A percentile compares a stretch with the other conserved stretches of the same genome.
Conservation (phyloP, 352 stramenopile genomes). For the Globisporangium solare region DNA sequence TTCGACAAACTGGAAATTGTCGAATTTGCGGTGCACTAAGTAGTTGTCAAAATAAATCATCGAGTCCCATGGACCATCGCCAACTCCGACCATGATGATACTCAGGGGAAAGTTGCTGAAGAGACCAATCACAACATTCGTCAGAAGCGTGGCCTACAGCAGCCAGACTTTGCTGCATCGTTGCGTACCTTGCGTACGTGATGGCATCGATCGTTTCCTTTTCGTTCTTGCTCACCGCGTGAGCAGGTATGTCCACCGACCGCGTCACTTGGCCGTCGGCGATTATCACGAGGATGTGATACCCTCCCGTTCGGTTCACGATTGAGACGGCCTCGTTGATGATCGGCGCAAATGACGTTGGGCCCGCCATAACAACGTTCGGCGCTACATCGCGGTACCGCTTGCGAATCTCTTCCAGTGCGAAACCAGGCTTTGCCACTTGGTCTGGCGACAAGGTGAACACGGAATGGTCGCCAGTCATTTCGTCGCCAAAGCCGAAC, state of each 20-base stretch:
- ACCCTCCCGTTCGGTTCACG: conserved; percentile 70
- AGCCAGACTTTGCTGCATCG: too few relatives aligned
- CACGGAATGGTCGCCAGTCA: conserved; percentile 73
- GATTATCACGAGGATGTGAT: conserved; percentile 88
- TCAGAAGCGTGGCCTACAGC: background rate
- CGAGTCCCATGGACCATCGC: conserved; percentile 75
- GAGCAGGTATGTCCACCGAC: conserved; percentile 68
- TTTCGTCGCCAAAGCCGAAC: conserved; percentile 80
- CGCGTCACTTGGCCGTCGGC: conserved; percentile 83
- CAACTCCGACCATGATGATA: conserved; percentile 80
- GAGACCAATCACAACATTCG: background rate
- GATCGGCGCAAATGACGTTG: conserved; percentile 84
- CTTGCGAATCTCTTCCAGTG: conserved; percentile 56
- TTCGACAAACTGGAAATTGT: conserved; percentile 88
- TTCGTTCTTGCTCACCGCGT: conserved; percentile 80
- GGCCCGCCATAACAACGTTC: conserved; percentile 74
- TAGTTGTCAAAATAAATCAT: conserved; percentile 84
- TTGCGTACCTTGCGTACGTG: conserved; percentile 38
- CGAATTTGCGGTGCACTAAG: conserved; percentile 70
- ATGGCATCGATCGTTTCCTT: conserved; percentile 87
- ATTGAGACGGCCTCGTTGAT: conserved; percentile 81
- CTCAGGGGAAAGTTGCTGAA: conserved; percentile 72
- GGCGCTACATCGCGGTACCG: conserved; percentile 69
- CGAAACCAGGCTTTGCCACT: conserved; percentile 36
- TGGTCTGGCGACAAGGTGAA: conserved; percentile 56